Conservation (phyloP, 768 basidiomycete genomes). For the Saitozyma podzolica region DNA sequence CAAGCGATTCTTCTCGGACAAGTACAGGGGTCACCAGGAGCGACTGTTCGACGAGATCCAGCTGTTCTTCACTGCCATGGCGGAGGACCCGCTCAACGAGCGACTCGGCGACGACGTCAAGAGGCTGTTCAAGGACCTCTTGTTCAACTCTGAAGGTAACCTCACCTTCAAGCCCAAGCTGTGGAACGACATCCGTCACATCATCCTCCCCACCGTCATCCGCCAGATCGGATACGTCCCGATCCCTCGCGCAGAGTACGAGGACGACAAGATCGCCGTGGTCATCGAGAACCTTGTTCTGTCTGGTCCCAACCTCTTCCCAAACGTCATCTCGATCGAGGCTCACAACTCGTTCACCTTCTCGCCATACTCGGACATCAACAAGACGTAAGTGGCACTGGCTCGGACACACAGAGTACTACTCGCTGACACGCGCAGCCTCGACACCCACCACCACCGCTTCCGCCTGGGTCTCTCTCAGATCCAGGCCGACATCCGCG, state of each 20-base stretch:
- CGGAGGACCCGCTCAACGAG: conserved; percentile 78
- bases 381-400: conserved; percentile 36
- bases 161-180: conserved; percentile 84
- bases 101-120: conserved; percentile 71
- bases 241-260: conserved; percentile 92
- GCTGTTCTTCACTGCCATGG: conserved; percentile 80
- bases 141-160: conserved; percentile 67
- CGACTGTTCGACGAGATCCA: conserved; percentile 68
- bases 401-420: background rate
- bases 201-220: conserved; percentile 77
- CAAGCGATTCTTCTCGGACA: conserved; percentile 71
- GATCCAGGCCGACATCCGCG: conserved; percentile 85
- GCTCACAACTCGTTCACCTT: conserved; percentile 82
- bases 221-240: conserved; percentile 69
- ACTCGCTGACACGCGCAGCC: conserved; percentile 6
- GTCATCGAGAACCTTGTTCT: conserved; percentile 71
- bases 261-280: conserved; percentile 78
- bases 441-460: conserved; percentile 64
- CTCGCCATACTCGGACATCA: conserved; percentile 66
- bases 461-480: conserved; percentile 75
- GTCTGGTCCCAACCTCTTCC: conserved; percentile 79
- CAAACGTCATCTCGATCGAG: conserved; percentile 60
- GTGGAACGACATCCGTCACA: conserved; percentile 78
- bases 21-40: conserved; percentile 78
- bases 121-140: conserved; percentile 76